phyloP scores from a whole-genome alignment of 495 filamentous ascomycete genomes.

The Aspergillus conjunctus region DNA sequence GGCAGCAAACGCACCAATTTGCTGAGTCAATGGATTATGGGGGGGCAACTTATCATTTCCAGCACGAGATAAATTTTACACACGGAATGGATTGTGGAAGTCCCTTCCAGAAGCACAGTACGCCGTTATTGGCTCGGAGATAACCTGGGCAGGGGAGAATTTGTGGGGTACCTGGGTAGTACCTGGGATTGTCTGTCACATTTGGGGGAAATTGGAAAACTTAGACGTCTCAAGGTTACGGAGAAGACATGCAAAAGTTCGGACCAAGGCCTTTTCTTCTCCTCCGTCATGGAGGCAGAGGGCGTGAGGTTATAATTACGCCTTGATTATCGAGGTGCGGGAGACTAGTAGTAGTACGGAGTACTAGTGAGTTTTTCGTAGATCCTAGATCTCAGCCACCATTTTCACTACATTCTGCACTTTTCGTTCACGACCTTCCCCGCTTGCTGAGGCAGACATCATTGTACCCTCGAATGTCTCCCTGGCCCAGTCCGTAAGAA shows the following conservation, averaged over 20 bases:
- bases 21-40: conserved; percentile 12
- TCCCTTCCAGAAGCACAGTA: conserved; percentile 2
- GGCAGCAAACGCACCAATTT: conserved; percentile 8
- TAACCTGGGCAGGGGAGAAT: conserved; percentile 5
- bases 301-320: neutral
- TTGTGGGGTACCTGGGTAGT: conserved; percentile 9
- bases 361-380: neutral
- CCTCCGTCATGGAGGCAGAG: neutral
- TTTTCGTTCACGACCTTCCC: neutral
- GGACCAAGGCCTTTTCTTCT: neutral
- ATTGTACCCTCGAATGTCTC: neutral
- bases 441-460: neutral
- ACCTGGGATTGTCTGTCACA: neutral
- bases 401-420: neutral
- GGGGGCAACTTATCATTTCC: conserved; percentile 18
- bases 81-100: conserved; percentile 13
- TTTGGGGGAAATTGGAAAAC: neutral
- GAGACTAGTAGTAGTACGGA: neutral
- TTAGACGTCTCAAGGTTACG: neutral
- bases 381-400: conserved; percentile 5
- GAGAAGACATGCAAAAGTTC: neutral
- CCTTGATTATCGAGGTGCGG: neutral
- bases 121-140: conserved; percentile 10
- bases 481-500: neutral
- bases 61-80: conserved; percentile 22